Base-by-base conservation (phyloP, 139 green algal species). In the Eudorina sp. region DNA sequence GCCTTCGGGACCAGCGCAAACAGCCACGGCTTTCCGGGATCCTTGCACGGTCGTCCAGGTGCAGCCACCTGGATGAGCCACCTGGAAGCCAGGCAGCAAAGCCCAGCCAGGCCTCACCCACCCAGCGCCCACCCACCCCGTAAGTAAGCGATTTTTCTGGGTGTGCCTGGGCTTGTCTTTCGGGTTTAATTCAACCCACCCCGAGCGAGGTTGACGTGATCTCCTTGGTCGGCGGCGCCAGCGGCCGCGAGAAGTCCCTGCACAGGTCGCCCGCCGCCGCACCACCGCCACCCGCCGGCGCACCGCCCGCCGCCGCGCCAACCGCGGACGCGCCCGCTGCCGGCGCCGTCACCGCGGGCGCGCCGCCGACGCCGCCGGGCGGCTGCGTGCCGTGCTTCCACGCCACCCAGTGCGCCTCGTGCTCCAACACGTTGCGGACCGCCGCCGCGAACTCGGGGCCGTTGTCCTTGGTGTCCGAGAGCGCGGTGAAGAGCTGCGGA, bases 391-490 rank as follows among this genome's bases (percentile, higher is more conserved):
- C 40, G 78, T 86, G 60, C 80, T 86, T 86, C 80, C 80, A 86
- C 5, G 80, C 80, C 84, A 89, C 84, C 84, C 86, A 90, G 27
- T 90, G 51, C 29, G 40, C 76, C 90, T 92, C 90, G 25, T 66
- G 51, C n/a, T 86, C 73, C 48, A 92, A 38, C 45, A 92, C 73
- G 38, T 23, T 13, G 19, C 51, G 38, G 45, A 92, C 85, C 21
- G 90, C 69, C 2, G 36, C 62, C 16, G 81, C 72, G 84, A 92
- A 90, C 46, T 87, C 58, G 11, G 64, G 66, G 3, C 89, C 89
- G 36, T 51, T 4, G 51, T 82, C 68, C 53, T 90, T 85, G 40
- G 80, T 90, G 53, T 68, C 85, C 6, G 80, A 40, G 55, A 92
- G 69, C 34, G 89, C 77, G 19, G 84, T 53, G 74, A 85, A 88